These are phyloP conservation scores for Sclerotinia glacialis DNA, from an alignment of 2,329 filamentous ascomycete genomes.

Conservation along the genomic window DNA sequence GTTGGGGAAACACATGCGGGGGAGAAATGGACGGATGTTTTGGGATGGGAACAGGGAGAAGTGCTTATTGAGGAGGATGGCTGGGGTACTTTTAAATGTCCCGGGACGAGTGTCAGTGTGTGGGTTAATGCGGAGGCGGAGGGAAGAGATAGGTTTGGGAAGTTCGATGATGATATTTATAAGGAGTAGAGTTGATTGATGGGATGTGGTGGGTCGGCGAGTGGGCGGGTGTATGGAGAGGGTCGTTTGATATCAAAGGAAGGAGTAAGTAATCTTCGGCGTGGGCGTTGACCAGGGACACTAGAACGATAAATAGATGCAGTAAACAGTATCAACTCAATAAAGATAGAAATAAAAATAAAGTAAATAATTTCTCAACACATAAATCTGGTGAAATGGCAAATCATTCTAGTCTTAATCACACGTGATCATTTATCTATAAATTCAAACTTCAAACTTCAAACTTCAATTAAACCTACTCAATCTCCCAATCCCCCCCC, in stretches of 20 bases:
- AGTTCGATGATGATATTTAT: conserved; percentile 35
- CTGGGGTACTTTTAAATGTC: conserved; percentile 56
- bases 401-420: too few relatives aligned
- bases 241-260: background rate
- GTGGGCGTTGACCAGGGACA: too few relatives aligned
- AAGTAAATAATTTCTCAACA: too few relatives aligned
- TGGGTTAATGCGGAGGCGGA: conserved; percentile 58
- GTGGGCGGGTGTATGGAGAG: too few relatives aligned
- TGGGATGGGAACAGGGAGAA: conserved; percentile 52
- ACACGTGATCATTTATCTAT: too few relatives aligned
- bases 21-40: conserved; percentile 62
- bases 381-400: too few relatives aligned
- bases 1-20: conserved; percentile 57
- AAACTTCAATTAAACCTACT: too few relatives aligned
- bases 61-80: conserved; percentile 59
- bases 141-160: conserved; percentile 47
- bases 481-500: too few relatives aligned
- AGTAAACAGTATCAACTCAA: too few relatives aligned
- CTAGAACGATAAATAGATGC: too few relatives aligned
- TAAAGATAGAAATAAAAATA: too few relatives aligned
- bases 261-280: background rate
- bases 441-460: too few relatives aligned
- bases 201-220: background rate
- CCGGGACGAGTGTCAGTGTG: conserved; percentile 54
- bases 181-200: background rate